These are phyloP conservation scores for Sclerotinia subarctica DNA, from an alignment of 2,329 filamentous ascomycete genomes.

Conservation along the genomic window DNA sequence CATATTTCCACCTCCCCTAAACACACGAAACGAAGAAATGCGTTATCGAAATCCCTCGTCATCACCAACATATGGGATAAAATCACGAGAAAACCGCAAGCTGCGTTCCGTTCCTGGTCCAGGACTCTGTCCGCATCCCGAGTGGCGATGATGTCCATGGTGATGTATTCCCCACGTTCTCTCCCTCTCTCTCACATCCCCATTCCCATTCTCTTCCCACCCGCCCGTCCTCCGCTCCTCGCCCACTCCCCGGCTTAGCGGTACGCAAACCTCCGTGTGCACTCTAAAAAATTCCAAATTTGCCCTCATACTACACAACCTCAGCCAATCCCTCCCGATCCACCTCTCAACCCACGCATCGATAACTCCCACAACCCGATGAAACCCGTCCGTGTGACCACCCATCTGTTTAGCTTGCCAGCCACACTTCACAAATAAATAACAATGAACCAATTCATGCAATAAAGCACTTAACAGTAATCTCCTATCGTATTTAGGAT, in stretches of 20 bases:
- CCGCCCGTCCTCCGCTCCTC: background rate
- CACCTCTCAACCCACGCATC: slow-evolving; percentile 57
- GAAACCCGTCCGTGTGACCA: slow-evolving; percentile 60
- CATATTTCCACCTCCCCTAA: no score
- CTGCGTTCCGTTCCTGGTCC: background rate
- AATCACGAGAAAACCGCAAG: background rate
- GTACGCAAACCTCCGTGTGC: background rate
- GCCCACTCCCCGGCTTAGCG: background rate
- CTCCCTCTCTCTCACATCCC: background rate
- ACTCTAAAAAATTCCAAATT: slow-evolving; percentile 53
- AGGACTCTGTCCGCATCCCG: slow-evolving; percentile 5
- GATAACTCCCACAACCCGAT: slow-evolving; percentile 56
- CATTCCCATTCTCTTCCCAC: no score
- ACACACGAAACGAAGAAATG: background rate
- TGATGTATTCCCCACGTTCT: background rate
- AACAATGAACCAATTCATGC: slow-evolving; percentile 66
- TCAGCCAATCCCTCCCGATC: slow-evolving; percentile 47
- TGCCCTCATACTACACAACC: slow-evolving; percentile 58
- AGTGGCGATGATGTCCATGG: background rate
- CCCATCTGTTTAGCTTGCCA: slow-evolving; percentile 53
- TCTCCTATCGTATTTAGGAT: slow-evolving; percentile 52
- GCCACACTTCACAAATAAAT: slow-evolving; percentile 61
- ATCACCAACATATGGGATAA: background rate
- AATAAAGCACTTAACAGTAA: slow-evolving; percentile 63
- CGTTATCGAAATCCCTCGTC: slow-evolving; percentile 2